Conservation (phyloP, 768 basidiomycete genomes). For the Boletales sp. region DNA sequence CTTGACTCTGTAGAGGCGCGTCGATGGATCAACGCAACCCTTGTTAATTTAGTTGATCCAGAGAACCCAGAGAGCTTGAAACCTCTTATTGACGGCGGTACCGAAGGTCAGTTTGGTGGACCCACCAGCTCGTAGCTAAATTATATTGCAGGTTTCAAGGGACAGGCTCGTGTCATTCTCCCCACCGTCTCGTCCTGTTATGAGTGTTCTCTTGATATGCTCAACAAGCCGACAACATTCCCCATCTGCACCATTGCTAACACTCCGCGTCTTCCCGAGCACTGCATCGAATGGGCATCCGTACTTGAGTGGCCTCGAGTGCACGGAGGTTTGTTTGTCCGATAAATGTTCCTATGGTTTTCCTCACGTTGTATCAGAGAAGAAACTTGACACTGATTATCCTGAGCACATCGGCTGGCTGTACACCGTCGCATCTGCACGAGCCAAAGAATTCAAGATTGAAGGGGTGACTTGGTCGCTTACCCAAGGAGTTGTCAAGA, state of each 20-base stretch:
- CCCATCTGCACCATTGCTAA: conserved; percentile 99
- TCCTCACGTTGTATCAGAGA: conserved; percentile 43
- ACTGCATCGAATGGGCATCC: conserved; percentile 99
- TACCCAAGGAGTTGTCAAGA: conserved; percentile 99
- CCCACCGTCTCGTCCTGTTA: conserved; percentile 96
- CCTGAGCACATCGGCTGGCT: conserved; percentile 97
- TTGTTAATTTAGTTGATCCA: conserved; percentile 92
- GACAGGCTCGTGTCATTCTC: conserved; percentile 94
- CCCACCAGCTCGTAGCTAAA: not conserved
- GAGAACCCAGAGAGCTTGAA: conserved; percentile 92
- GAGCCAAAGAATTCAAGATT: conserved; percentile 94
- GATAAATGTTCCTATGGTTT: not conserved
- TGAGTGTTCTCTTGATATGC: conserved; percentile 97
- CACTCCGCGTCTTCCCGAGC: conserved; percentile 95
- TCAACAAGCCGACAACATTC: conserved; percentile 95
- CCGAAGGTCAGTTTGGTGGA: conserved; percentile 65
- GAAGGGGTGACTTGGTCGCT: conserved; percentile 98
- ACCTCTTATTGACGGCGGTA: conserved; percentile 97
- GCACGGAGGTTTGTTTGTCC: conserved; percentile 61
- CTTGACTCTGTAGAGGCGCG: conserved; percentile 96
- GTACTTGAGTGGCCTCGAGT: conserved; percentile 98
- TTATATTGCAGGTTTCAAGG: conserved; percentile 79
- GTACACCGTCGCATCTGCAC: conserved; percentile 71
- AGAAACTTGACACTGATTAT: conserved; percentile 96
- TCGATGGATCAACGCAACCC: conserved; percentile 97